Base-by-base conservation (phyloP, 768 basidiomycete genomes). In the Mycena sanguinolenta region DNA sequence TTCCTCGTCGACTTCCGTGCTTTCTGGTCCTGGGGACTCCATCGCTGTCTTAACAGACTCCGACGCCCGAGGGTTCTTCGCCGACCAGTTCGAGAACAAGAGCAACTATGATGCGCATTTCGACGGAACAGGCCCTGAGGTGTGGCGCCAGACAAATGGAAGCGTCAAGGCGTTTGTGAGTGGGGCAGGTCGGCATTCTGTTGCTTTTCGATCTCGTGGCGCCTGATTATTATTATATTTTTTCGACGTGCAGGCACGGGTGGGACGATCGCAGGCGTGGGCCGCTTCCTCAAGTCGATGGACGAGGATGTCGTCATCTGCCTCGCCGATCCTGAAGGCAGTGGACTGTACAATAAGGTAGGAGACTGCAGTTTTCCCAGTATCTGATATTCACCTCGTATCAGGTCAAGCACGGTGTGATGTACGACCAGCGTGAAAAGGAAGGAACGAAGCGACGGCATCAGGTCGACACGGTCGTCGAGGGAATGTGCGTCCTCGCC, bases 51-150 rank as follows among this genome's bases (percentile, higher is more conserved):
- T 84, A 58, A 82, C 87, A 65, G 80, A 82, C 39, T 74, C 78
- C 9, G 70, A 75, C 60, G 77, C 79, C 39, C 81, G 80, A 72
- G 97, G 96, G 0, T 94, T 92, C 82, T 99, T 99, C 75, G 95
- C 96, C 5, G 96, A 99, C 78, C 98, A 99, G 80, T 99, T 99
- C 67, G 97, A 98, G 92, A 99, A 97, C 79, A 88, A 84, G 75
- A 95, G 93, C 76, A 99, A 99, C 75, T 95, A 90, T 78, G 86
- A 92, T 63, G 96, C 97, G 0, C 98, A 99, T 78, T 95, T 88
- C 72, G 81, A 89, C 38, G 95, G 95, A 8, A 98, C 98, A 0
- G 98, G 95, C 0, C 96, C 96, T 0, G 98, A 99, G 83, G 95
- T 99, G 38, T 96, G 96, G 92, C 85, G 91, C 50, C 98, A 99